These are phyloP conservation scores for Chrysanthemum makinoi DNA, from an alignment of 129 eudicot species.

Conservation along the genomic window DNA sequence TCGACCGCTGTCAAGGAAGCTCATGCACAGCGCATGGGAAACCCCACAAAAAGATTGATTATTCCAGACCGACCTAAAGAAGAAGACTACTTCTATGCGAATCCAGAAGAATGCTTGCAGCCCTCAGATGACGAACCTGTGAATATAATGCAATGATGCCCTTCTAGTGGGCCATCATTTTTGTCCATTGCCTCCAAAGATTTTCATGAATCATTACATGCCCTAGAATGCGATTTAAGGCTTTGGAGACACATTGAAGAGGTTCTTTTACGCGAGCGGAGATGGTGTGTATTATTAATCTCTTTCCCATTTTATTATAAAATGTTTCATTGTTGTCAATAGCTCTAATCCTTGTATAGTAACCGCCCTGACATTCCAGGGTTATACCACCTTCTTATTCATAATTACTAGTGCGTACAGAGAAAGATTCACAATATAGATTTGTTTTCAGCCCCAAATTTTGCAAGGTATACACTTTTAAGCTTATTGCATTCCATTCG, in stretches of 20 bases:
- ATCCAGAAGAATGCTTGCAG: constrained; percentile 89
- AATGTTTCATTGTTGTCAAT: constrained; percentile 18
- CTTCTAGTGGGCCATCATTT: constrained; percentile 11
- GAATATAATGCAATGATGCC: constrained; percentile 29
- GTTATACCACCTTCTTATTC: constrained; percentile 23
- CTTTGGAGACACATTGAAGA: constrained; percentile 12
- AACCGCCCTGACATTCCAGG: constrained; percentile 33
- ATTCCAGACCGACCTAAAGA: constrained; percentile 92
- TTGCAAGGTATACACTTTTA: not conserved
- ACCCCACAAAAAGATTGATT: constrained; percentile 67
- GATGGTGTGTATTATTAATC: constrained; percentile 19
- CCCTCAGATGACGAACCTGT: constrained; percentile 48
- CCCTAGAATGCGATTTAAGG: constrained; percentile 5
- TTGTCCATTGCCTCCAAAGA: constrained; percentile 21
- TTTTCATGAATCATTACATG: constrained; percentile 15
- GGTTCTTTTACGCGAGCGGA: constrained; percentile 8
- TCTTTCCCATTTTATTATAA: not conserved
- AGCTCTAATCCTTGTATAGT: constrained; percentile 31
- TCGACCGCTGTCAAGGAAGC: constrained; percentile 71
- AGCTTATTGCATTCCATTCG: not conserved
- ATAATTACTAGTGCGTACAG: not conserved
- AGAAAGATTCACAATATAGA: constrained; percentile 1
- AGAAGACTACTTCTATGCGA: constrained; percentile 91
- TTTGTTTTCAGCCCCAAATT: not conserved
- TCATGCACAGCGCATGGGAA: constrained; percentile 79